Base-by-base conservation (phyloP, 2,329 filamentous ascomycete genomes). In the Scopulariopsis brevicaulis region DNA sequence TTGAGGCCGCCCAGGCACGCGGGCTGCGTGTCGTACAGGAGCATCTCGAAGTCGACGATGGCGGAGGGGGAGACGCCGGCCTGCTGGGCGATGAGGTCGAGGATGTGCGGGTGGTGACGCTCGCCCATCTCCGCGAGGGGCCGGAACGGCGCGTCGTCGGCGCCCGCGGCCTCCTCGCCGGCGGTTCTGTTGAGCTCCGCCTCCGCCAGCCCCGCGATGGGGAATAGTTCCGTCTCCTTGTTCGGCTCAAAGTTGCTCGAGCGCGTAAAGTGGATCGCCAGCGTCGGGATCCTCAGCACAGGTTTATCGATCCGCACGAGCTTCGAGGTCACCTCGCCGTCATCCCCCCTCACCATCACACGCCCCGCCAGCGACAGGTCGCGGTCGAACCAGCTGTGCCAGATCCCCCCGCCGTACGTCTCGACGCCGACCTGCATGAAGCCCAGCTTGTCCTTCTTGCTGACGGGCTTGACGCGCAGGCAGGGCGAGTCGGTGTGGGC, bases 381-480 rank as follows among this genome's bases (percentile, higher is more conserved):
- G 55, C 94, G 86, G 71, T 99, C 94, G 68, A 99, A 99, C 94
- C 88, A 99, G 53, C 90, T 96, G 73, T 96, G 92, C 93, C 93
- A 97, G 67, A 97, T 86, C 58, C 94, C 94, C 61, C 94, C 94
- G 57, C 94, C 94, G 68, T 99, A 99, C 1, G 90, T 93, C 77
- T 99, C 94, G 56, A 96, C 93, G 57, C 92, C 94, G 59, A 99
- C 86, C 73, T 99, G 94, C 62, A 96, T 74, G 71, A 94, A 99
- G 14, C 93, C 93, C 63, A 89, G 87, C 58, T 82, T 85, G 67
- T 83, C 81, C 75, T 93, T 94, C 74, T 93, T 96, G 68, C 90
- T 96, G 50, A 96, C 86, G 14, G 94, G 94, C 78, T 99, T 99
- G 70, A 99, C 78, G 60, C 93, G 86, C 55, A 99, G 81, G 65